Base-by-base conservation (phyloP, 306 rosid species). In the Hippophae tibetana region DNA sequence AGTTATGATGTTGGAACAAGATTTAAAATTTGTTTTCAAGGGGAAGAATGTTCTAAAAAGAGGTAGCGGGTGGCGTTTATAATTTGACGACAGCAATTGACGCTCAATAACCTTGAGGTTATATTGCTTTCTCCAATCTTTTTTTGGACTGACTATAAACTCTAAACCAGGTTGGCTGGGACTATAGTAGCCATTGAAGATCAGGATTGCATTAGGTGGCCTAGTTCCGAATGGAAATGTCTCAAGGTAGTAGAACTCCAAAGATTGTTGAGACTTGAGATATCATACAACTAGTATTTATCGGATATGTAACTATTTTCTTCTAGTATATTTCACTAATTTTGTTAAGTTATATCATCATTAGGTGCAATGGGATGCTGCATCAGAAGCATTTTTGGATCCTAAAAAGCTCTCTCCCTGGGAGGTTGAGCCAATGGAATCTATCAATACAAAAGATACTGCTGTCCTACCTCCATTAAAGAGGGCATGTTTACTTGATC, bases 361-460 rank as follows among this genome's bases (percentile, higher is more conserved):
- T 66, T 57, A 88, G 96, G 90, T 88, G 68, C 72, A 74, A 66
- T 85, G 87, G 90, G 90, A 88, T 71, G 55, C 47, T 13, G 48
- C 52, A 47, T 45, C 61, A 49, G 70, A 74, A 38, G 53, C 50
- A 43, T 18, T 25, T 52, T 42, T 54, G 61, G 73, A 54, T 47
- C 72, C 84, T 56, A 78, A 78, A 68, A 88, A 81, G 67, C 84
- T 88, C 42, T 80, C 82, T 63, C 86, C 84, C 41, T 88, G 96
- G 96, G 69, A 75, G 72, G 75, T 88, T 58, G 71, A 76, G 54
- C 74, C 79, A 52, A 56, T 57, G 46, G 74, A 56, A 45, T 56
- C 70, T 47, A 25, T 62, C 10, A 57, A 58, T 59, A 72, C 51
- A 51, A 58, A 47, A 41, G 60, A 31, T 7, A 9, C 26, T 57